Percentiles rank a stretch among this genome's conserved stretches.
Evolutionary conservation across 2,329 filamentous ascomycete species (phyloP).

Genomic region (Erysiphe pisi): DNA sequence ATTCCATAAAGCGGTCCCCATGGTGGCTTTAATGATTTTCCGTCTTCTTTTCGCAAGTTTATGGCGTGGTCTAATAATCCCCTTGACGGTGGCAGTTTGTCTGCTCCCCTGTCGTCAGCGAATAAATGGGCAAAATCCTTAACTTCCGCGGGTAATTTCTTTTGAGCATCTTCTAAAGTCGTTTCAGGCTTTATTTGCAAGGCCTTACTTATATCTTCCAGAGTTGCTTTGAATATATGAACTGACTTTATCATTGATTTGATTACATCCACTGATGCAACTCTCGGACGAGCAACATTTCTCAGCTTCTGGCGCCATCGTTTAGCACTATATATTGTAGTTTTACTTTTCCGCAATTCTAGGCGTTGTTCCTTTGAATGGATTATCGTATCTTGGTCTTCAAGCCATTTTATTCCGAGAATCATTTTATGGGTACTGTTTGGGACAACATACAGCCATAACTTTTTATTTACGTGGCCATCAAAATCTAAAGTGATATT

Average conservation of each 20-base stretch:
- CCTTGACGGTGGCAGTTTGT: not conserved
- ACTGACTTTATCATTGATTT: not conserved
- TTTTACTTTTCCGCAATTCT: not conserved
- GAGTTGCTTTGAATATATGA: not conserved
- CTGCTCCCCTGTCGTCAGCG: not conserved
- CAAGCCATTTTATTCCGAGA: conserved; percentile 12
- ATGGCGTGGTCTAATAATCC: not conserved
- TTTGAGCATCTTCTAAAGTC: not conserved
- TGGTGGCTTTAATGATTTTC: not conserved
- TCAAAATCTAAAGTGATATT: conserved; percentile 1
- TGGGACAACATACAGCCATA: conserved; percentile 13
- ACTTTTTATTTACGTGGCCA: not conserved
- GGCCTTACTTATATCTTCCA: not conserved
- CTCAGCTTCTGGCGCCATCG: conserved; percentile 5
- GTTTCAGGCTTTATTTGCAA: not conserved
- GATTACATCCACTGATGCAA: not conserved
- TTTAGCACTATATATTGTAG: not conserved
- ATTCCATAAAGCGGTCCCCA: conserved; percentile 20
- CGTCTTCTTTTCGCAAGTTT: conserved; percentile 1
- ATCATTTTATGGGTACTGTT: conserved; percentile 2
- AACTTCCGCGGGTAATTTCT: not conserved
- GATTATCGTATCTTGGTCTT: conserved; percentile 16
- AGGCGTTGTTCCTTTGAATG: conserved; percentile 16
- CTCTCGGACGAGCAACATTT: not conserved
- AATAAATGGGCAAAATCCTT: not conserved